Conservation (phyloP, 768 basidiomycete species). For the Russula sp. region DNA sequence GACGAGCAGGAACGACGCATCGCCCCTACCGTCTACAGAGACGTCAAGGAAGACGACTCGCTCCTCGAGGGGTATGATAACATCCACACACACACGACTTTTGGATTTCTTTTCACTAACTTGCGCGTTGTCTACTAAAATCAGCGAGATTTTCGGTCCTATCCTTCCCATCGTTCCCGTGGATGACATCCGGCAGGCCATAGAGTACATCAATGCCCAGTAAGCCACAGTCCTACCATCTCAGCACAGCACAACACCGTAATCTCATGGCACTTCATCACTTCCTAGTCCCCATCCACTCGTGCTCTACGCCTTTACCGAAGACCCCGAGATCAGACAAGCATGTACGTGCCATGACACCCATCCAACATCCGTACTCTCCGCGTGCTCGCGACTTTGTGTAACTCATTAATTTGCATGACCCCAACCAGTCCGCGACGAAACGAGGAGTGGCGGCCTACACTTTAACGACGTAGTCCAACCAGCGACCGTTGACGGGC, state of each 20-base stretch:
- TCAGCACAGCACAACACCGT: background rate
- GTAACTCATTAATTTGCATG: background rate
- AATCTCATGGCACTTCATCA: background rate
- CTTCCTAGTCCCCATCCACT: conserved; percentile 25
- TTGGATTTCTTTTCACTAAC: background rate
- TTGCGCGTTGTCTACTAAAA: background rate
- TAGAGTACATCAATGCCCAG: conserved; percentile 54
- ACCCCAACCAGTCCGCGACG: conserved; percentile 32
- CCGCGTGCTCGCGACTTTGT: background rate
- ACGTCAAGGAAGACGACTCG: conserved; percentile 53
- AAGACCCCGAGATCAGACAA: conserved; percentile 23
- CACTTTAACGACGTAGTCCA: conserved; percentile 38
- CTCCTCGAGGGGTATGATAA: conserved; percentile 53
- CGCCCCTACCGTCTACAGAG: conserved; percentile 57
- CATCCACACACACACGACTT: conserved; percentile 24
- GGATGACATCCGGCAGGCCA: conserved; percentile 52
- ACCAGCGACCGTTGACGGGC: conserved; percentile 26
- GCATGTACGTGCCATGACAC: conserved; percentile 10
- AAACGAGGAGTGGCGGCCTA: conserved; percentile 37
- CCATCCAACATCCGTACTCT: too few relatives aligned
- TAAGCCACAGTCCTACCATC: conserved; percentile 32
- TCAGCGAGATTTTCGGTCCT: conserved; percentile 73
- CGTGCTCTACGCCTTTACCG: conserved; percentile 28
- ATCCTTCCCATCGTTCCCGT: conserved; percentile 62
- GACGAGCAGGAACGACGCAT: conserved; percentile 45